Conservation (phyloP, 139 green algal species). For the Chlorella sp. region DNA sequence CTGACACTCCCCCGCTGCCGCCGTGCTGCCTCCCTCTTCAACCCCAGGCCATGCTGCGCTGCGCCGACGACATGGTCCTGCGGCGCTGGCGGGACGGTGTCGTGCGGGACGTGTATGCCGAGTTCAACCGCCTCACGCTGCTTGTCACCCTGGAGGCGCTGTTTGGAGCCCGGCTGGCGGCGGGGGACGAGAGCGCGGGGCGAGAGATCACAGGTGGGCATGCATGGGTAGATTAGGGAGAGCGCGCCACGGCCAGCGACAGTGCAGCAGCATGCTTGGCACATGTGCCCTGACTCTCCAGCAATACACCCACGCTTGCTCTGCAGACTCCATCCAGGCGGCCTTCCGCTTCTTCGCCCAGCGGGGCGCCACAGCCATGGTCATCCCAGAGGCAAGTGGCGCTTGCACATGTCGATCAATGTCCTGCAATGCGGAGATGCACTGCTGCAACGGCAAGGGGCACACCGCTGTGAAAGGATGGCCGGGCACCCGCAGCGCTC, state of each 20-base stretch:
- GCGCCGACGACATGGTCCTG: constrained; percentile 46
- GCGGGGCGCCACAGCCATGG: constrained; percentile 29
- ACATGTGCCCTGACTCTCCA: too few relatives aligned
- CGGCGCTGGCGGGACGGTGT: constrained; percentile 41
- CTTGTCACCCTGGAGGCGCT: constrained; percentile 79
- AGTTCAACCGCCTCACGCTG: constrained; percentile 93
- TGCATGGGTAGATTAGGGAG: too few relatives aligned
- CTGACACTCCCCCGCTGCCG: too few relatives aligned
- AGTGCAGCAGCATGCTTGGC: background rate
- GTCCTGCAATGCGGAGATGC: too few relatives aligned
- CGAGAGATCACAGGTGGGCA: constrained; percentile 35
- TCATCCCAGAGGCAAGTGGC: background rate
- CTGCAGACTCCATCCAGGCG: constrained; percentile 46
- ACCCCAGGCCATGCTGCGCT: constrained; percentile 63
- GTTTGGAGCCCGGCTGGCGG: constrained; percentile 66
- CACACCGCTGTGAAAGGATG: too few relatives aligned
- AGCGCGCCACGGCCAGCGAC: too few relatives aligned
- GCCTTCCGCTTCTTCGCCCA: constrained; percentile 84
- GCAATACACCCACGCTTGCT: background rate
- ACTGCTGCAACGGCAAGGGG: too few relatives aligned
- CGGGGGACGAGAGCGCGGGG: background rate
- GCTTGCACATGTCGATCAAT: too few relatives aligned
- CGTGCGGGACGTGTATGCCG: constrained; percentile 69
- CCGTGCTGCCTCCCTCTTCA: too few relatives aligned
- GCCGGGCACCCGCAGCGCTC: too few relatives aligned